These are phyloP conservation scores for Solanum rostratum DNA, from an alignment of 257 asterid species.

Conservation along the genomic window DNA sequence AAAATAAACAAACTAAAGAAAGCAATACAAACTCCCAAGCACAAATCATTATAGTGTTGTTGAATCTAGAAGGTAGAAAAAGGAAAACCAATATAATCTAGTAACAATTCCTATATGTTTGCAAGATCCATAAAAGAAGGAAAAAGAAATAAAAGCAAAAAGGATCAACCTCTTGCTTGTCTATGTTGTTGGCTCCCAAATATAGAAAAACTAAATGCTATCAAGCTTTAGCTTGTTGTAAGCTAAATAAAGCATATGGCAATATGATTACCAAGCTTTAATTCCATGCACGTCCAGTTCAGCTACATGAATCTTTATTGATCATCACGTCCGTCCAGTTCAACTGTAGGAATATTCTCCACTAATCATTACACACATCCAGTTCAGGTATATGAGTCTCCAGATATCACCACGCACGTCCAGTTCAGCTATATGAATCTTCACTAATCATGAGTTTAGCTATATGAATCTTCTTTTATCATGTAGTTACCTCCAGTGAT, in stretches of 20 bases:
- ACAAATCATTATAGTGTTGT: slow-evolving; percentile 15
- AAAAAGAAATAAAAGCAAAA: background rate
- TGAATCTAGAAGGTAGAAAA: slow-evolving; percentile 6
- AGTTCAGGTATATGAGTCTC: background rate
- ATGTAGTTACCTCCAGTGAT: background rate
- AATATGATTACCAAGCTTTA: background rate
- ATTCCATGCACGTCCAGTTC: background rate
- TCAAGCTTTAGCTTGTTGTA: background rate
- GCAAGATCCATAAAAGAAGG: background rate
- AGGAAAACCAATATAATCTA: background rate
- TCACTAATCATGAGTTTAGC: background rate
- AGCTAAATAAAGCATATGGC: background rate
- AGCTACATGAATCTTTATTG: background rate
- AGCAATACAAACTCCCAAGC: slow-evolving; percentile 35
- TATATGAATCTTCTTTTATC: background rate
- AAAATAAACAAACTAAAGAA: slow-evolving; percentile 10
- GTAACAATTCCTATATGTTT: background rate
- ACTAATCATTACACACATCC: background rate
- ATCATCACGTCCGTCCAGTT: background rate
- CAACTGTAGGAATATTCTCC: background rate
- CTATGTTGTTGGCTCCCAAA: slow-evolving; percentile 8
- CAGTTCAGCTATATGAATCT: background rate
- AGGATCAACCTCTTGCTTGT: background rate
- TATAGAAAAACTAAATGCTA: background rate
- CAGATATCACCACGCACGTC: background rate